Percentiles rank a stretch among this genome's conserved stretches.
Evolutionary conservation across 1,139 yeast genomes (phyloP).

Genomic region (Yarrowia galli): DNA sequence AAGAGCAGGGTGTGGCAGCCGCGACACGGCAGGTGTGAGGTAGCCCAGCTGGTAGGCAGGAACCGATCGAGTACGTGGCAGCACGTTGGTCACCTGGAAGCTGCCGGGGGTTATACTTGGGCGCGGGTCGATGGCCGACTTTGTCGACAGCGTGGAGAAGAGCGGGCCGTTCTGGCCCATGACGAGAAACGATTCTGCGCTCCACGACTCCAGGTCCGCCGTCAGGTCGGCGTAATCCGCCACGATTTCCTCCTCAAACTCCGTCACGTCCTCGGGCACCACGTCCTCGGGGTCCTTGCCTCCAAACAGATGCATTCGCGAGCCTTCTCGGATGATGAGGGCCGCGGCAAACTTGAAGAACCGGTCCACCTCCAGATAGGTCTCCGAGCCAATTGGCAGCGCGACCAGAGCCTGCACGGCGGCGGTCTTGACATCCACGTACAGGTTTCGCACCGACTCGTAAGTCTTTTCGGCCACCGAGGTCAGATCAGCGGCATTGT

Average conservation of each 20-base stretch:
- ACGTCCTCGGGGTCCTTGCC: slow-evolving; percentile 42
- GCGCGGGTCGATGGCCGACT: slow-evolving; percentile 72
- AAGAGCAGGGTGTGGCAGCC: slow-evolving; percentile 68
- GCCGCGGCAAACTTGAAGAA: slow-evolving; percentile 77
- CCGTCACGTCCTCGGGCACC: slow-evolving; percentile 43
- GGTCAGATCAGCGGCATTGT: slow-evolving; percentile 20
- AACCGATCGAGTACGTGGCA: slow-evolving; percentile 58
- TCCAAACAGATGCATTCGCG: slow-evolving; percentile 55
- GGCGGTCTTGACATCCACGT: slow-evolving; percentile 76
- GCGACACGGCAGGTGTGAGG: slow-evolving; percentile 58
- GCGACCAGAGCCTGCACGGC: slow-evolving; percentile 60
- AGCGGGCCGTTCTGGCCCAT: slow-evolving; percentile 63
- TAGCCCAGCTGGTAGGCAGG: slow-evolving; percentile 58
- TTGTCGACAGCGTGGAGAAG: slow-evolving; percentile 69
- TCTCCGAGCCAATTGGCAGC: slow-evolving; percentile 62
- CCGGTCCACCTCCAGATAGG: slow-evolving; percentile 66
- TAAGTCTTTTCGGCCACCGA: slow-evolving; percentile 29
- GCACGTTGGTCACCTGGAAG: slow-evolving; percentile 63
- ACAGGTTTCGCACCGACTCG: slow-evolving; percentile 51
- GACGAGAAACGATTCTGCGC: slow-evolving; percentile 69
- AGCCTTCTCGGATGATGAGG: slow-evolving; percentile 72
- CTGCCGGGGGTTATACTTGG: slow-evolving; percentile 67
- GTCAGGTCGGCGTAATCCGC: slow-evolving; percentile 75
- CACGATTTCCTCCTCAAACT: slow-evolving; percentile 52
- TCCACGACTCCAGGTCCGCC: slow-evolving; percentile 61